Conservation (phyloP, 225 moss, liverwort and hornwort species). For the Polytrichum formosum region DNA sequence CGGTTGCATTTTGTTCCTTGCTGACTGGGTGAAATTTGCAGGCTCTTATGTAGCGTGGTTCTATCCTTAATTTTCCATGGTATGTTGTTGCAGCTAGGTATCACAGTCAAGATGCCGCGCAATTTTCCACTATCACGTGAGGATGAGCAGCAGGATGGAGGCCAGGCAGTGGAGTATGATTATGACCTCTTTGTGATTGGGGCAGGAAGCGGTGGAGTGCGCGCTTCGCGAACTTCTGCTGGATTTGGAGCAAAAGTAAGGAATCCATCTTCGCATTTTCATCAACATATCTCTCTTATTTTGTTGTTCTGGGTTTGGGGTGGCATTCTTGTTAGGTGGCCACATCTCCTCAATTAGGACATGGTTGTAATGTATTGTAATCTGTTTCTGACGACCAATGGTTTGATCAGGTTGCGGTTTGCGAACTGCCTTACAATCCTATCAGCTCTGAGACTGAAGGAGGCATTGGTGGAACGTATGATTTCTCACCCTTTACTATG, state of each 20-base stretch:
- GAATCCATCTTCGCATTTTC: no score
- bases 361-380: no score
- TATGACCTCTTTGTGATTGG: slow-evolving; percentile 92
- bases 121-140: slow-evolving; percentile 34
- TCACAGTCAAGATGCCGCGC: slow-evolving; percentile 41
- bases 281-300: no score
- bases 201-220: slow-evolving; percentile 88
- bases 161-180: slow-evolving; percentile 50
- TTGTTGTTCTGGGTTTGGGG: no score
- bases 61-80: no score
- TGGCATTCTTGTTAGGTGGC: no score
- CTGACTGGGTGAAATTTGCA: no score
- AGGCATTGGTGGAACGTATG: slow-evolving; percentile 89
- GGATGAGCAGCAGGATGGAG: slow-evolving; percentile 31
- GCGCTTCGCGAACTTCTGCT: slow-evolving; percentile 73
- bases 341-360: no score
- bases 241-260: slow-evolving; percentile 66
- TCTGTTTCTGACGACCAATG: neutral
- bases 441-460: slow-evolving; percentile 71
- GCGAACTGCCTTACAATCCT: slow-evolving; percentile 72
- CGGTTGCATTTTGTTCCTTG: no score
- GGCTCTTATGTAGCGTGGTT: no score
- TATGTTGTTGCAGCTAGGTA: slow-evolving; percentile 14
- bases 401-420: slow-evolving; percentile 46
- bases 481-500: neutral